phyloP scores from a whole-genome alignment of 2,329 filamentous ascomycete genomes.

The Fusarium sulawesiense region DNA sequence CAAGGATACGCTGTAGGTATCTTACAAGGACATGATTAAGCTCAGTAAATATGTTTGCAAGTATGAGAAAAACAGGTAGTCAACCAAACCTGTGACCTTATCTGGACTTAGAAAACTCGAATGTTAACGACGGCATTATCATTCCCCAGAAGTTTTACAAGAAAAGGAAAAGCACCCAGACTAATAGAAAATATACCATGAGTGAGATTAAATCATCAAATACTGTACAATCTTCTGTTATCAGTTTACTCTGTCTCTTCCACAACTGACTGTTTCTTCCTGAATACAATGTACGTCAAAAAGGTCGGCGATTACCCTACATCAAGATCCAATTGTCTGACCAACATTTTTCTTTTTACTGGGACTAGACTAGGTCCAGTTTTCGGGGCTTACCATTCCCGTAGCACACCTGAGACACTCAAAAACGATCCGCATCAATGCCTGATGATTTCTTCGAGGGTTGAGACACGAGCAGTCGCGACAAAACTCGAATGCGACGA shows the following conservation, averaged over 20 bases:
- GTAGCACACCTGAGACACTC: conserved; percentile 21
- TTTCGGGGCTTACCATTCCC: conserved; percentile 8
- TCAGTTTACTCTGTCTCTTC: background rate
- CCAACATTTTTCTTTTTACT: background rate
- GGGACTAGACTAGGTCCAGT: background rate
- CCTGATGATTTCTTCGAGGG: conserved; percentile 2
- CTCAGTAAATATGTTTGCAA: background rate
- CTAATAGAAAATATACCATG: fast-evolving
- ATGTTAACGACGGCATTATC: background rate
- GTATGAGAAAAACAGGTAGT: background rate
- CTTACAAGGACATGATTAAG: background rate
- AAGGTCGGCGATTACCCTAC: background rate
- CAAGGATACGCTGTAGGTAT: background rate
- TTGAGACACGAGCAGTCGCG: conserved; percentile 16
- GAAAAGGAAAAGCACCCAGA: background rate
- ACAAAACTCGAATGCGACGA: conserved; percentile 3
- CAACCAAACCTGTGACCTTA: too few relatives aligned
- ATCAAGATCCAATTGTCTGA: background rate
- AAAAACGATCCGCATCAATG: conserved; percentile 9
- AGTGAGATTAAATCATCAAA: fast-evolving
- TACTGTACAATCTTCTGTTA: background rate
- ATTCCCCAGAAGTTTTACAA: background rate
- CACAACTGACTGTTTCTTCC: background rate
- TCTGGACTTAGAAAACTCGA: fast-evolving
- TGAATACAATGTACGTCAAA: background rate